Evolutionary conservation across 75 land plant genomes (phyloP).

Genomic region (Pinus taeda): DNA sequence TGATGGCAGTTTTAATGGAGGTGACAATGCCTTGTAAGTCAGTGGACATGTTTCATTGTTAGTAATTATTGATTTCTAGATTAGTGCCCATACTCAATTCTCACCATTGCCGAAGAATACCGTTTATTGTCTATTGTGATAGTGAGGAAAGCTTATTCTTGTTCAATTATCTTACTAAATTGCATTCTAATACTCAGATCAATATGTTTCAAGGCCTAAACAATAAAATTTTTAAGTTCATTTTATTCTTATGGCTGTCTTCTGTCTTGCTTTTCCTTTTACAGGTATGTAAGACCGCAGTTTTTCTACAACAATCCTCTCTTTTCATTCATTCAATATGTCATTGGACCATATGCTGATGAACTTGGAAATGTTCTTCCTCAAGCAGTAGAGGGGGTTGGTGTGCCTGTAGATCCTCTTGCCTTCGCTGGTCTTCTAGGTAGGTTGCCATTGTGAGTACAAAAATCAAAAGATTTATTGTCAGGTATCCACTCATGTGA

Average conservation of each 20-base stretch:
- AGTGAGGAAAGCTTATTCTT: background rate
- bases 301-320: conserved; percentile 97
- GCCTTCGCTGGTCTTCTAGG: conserved; percentile 99
- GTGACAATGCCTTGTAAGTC: conserved; percentile 96
- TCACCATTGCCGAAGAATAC: too few species aligned
- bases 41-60: background rate
- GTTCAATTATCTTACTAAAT: background rate
- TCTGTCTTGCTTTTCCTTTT: conserved; percentile 2
- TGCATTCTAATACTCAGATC: background rate
- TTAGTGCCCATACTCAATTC: background rate
- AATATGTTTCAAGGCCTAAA: background rate
- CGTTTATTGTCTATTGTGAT: too few species aligned
- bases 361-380: conserved; percentile 98
- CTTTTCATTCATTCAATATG: conserved; percentile 84
- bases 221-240: background rate
- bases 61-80: background rate
- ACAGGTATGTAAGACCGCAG: conserved; percentile 93
- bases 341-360: conserved; percentile 90
- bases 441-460: conserved; percentile 18
- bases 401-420: conserved; percentile 96
- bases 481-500: too few species aligned
- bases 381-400: conserved; percentile 92
- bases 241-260: background rate
- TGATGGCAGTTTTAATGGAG: conserved; percentile 94
- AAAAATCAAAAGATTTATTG: too few species aligned